Evolutionary conservation across 139 green algal species (phyloP), one percentile per base, ranked within the genome.

Genomic region (Eudorina sp.): DNA sequence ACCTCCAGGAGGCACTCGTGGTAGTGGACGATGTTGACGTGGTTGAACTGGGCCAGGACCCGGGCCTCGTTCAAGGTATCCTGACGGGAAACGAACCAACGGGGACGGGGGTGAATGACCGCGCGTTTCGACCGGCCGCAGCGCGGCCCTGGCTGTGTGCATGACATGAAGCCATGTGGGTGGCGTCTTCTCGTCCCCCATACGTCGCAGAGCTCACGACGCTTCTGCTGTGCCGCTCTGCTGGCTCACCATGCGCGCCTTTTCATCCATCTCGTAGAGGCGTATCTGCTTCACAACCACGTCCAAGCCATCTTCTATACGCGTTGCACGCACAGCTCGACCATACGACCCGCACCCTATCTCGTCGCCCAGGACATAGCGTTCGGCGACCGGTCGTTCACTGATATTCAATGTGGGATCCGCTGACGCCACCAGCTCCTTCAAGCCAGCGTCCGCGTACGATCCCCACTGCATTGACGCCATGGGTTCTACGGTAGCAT

Each of bases 11-110:
- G 29, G 58, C 84, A 92, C 36, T 94, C 93, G 53, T 93, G 80
- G 84, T 95, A 94, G 69, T 91, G 89, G n/a, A 94, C 82, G 66
- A 95, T 93, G 89, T 95, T 95, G 48, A 91, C 62, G 78, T 94
- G 92, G n/a, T 91, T 79, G 23, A 94, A 91, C 55, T 93, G 60
- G 11, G 85, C 90, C 43, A 91, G 85, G 53, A 92, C 74, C 43
- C 53, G 62, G 51, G 74, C 88, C 62, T 91, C 91, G 40, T 48
- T 78, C 3, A 92, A 73, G 21, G 91, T 84, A 18, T 86, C 74
- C 41, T 87, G 75, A 34, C 16, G 38, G 68, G 34, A 48, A n/a
- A n/a, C n/a, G n/a, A n/a, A n/a, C n/a, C n/a, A n/a, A n/a, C n/a
- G n/a, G n/a, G n/a, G n/a, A n/a, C n/a, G n/a, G n/a, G n/a, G n/a